Base-by-base conservation (phyloP, 2,329 filamentous ascomycete species). In the Xylaria sp. region DNA sequence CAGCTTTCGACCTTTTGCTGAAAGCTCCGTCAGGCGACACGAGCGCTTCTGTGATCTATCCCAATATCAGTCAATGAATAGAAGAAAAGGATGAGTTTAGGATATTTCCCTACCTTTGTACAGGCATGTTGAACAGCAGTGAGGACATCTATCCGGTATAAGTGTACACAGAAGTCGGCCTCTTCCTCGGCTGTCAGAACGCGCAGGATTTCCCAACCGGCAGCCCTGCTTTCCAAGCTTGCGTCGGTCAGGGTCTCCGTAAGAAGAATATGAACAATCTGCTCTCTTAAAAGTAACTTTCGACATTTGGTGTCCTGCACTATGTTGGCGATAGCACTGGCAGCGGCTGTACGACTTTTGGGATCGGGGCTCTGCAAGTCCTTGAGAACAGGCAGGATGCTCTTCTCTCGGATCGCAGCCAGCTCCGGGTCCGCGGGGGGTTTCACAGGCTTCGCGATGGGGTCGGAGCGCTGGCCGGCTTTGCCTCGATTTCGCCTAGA, bases 161-260 rank as follows among this genome's bases (percentile, higher is more conserved):
- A 78, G 73, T 92, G 89, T 23, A 92, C 81, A 71, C 88, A 90
- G 68, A 92, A 91, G 74, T 91, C 90, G 13, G 86, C 82, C 73
- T 90, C 89, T 77, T 92, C 90, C 75, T 90, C 87, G 70, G 87
- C 82, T 1, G 86, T 87, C 63, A 92, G 82, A 51, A 88, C 85
- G 72, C 86, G 84, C 62, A 92, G 81, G 72, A 91, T 90, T 13
- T 87, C 86, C 90, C 90, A 92, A n/a, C 89, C 90, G 23, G 89
- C 88, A 52, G 89, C 87, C 57, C 88, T 84, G 74, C 88, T 89
- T 79, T 91, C 89, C 62, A 90, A 81, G 66, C 84, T 88, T 46
- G 85, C 81, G 76, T 92, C 90, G 28, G 88, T 89, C 65, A 92
- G 80, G 37, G 88, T 90, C 81, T 91, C 87, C 39, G 85, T 88